Conservation (phyloP, 805 yeast species). For the Myxozyma neotropica region DNA sequence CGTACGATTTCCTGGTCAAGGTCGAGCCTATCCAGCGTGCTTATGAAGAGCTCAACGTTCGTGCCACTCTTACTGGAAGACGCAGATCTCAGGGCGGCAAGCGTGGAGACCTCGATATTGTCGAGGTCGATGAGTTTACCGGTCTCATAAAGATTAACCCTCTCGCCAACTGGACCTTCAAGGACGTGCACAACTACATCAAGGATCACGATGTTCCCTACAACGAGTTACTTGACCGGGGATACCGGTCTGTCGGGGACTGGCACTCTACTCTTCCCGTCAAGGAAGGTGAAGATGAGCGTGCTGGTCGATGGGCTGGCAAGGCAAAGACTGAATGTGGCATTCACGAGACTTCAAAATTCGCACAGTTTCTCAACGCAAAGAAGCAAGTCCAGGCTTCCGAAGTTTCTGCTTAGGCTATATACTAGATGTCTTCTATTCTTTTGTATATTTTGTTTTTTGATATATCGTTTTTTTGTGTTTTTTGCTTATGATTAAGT, state of each 20-base stretch:
- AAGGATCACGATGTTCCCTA: slow-evolving; percentile 76
- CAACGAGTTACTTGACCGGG: slow-evolving; percentile 78
- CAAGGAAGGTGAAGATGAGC: slow-evolving; percentile 87
- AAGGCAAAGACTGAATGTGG: slow-evolving; percentile 93
- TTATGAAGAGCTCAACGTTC: slow-evolving; percentile 68
- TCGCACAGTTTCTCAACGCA: slow-evolving; percentile 56
- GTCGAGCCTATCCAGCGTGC: slow-evolving; percentile 93
- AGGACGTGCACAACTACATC: slow-evolving; percentile 69
- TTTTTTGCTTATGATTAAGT: too few relatives aligned
- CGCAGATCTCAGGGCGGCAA: slow-evolving; percentile 89
- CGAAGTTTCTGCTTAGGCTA: background rate
- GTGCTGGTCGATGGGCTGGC: slow-evolving; percentile 98
- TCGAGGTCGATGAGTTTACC: slow-evolving; percentile 72
- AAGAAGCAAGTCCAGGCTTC: background rate
- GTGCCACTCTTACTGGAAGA: slow-evolving; percentile 90
- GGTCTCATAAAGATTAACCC: slow-evolving; percentile 88
- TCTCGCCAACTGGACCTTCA: slow-evolving; percentile 77
- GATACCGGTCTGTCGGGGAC: slow-evolving; percentile 91
- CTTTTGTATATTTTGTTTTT: background rate
- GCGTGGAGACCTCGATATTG: slow-evolving; percentile 66
- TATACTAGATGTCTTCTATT: background rate
- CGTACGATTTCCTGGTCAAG: slow-evolving; percentile 83
- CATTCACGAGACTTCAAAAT: slow-evolving; percentile 79
- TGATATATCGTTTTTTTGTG: background rate
- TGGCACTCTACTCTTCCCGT: slow-evolving; percentile 94